phyloP scores from a whole-genome alignment of 2,329 filamentous ascomycete species.

The Botrytis deweyae region DNA sequence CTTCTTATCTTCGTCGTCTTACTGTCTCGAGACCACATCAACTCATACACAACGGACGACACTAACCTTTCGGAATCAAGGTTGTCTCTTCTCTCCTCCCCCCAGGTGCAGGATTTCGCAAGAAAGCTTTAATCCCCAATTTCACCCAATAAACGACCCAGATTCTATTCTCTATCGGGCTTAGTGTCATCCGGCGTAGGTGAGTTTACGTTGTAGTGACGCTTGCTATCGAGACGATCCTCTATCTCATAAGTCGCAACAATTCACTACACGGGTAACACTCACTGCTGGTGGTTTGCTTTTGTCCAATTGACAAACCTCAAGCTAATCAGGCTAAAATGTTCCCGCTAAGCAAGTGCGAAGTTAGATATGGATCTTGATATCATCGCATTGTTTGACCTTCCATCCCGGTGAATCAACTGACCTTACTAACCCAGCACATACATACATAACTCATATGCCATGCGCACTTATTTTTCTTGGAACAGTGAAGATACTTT shows the following conservation, averaged over 20 bases:
- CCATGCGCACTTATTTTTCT: neutral
- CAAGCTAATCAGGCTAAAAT: constrained; percentile 1
- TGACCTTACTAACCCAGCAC: neutral
- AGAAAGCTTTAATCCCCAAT: neutral
- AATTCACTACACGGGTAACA: neutral
- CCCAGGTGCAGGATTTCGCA: neutral
- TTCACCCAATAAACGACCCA: neutral
- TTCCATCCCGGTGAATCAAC: neutral
- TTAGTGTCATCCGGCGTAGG: neutral
- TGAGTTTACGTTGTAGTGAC: neutral
- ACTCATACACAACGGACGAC: neutral
- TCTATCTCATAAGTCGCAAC: neutral
- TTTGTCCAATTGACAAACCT: neutral
- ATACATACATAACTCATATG: neutral
- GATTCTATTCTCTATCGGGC: neutral
- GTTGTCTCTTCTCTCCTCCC: neutral
- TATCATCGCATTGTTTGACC: constrained; percentile 6
- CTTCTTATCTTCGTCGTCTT: neutral
- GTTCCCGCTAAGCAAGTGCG: constrained; percentile 13
- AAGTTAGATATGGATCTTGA: constrained; percentile 4
- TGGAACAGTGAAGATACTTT: too few relatives aligned
- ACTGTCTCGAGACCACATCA: neutral
- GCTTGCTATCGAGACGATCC: neutral
- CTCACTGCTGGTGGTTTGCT: neutral
- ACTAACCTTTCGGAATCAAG: neutral